Base-by-base conservation (phyloP, 2,329 filamentous ascomycete species). In the Colletotrichum cereale region DNA sequence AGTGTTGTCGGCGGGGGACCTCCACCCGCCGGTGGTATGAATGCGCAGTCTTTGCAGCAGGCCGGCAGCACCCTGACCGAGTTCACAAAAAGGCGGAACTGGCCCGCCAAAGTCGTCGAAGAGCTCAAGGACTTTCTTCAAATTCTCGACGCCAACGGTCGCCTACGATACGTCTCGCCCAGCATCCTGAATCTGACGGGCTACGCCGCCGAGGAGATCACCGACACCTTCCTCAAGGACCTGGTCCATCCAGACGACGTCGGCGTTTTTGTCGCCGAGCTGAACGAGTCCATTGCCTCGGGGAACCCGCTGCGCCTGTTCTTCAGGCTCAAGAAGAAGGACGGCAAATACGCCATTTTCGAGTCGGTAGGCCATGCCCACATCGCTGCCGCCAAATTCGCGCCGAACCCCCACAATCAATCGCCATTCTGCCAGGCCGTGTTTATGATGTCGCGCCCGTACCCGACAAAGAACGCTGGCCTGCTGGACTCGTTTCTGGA, bases 301-400 rank as follows among this genome's bases (percentile, higher is more conserved):
- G 93, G 92, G n/a, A 92, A 93, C 75, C 86, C 90, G 5, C 82
- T 98, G 73, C 92, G 93, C 70, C 90, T 97, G 80, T 97, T 97
- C 84, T 96, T 97, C 80, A 91, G 96, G 61, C 90, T 98, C 78
- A 93, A 91, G 80, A 90, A 90, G 75, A 87, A 87, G 76, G 93
- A 96, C 78, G 91, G 89, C 29, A 86, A 86, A 2, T 97, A 92
- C 79, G 86, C 87, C 74, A 93, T 98, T 66, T 94, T 98, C 78
- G 96, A 98, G 82, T 91, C 93, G n/a, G 91, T 96, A 75, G 96
- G 96, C 61, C 96, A 98, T 79, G 93, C 95, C 16, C 96, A 98
- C 82, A 91, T 97, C 73, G 92, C 92, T 44, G 89, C 88, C 26
- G 90, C 93, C 74, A 87, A 87, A 72, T 89, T 89, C 73, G 86